phyloP scores from a whole-genome alignment of 1,139 yeast species.

The Taiozyma sp. region DNA sequence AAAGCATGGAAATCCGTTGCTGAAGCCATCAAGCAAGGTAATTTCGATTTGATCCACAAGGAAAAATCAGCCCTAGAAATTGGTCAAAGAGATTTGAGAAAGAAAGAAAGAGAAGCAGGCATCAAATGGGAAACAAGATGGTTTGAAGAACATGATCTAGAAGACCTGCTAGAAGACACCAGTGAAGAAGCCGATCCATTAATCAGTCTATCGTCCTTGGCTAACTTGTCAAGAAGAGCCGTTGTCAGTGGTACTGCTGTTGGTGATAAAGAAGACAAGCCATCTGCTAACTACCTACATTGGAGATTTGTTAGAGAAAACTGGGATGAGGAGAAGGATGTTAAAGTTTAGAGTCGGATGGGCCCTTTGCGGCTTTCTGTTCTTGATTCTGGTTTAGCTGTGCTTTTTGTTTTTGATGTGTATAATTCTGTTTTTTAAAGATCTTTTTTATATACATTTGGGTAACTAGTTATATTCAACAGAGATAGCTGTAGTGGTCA shows the following conservation, averaged over 20 bases:
- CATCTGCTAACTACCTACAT: constrained; percentile 44
- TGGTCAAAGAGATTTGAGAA: constrained; percentile 74
- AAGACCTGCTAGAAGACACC: constrained; percentile 18
- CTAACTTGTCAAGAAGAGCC: constrained; percentile 54
- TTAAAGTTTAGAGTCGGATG: constrained; percentile 24
- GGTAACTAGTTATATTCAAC: not conserved
- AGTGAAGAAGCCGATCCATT: constrained; percentile 38
- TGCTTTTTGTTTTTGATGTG: not conserved
- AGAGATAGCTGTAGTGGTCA: not conserved
- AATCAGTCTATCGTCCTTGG: constrained; percentile 44
- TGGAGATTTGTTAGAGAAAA: constrained; percentile 60
- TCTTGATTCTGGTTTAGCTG: not conserved
- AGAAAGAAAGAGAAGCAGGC: constrained; percentile 59
- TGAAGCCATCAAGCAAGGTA: constrained; percentile 70
- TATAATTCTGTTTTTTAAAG: not conserved
- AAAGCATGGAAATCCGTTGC: constrained; percentile 86
- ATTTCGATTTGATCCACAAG: constrained; percentile 64
- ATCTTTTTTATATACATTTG: not conserved
- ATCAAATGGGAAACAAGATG: constrained; percentile 69
- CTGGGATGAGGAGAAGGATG: constrained; percentile 58
- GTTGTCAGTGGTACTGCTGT: constrained; percentile 61
- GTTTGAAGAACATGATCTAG: constrained; percentile 57
- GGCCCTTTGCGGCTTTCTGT: not conserved
- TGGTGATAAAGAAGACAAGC: constrained; percentile 43
- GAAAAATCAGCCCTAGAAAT: constrained; percentile 79